Conservation (phyloP, 305 asterid species). For the Stenogyne calaminthoides region DNA sequence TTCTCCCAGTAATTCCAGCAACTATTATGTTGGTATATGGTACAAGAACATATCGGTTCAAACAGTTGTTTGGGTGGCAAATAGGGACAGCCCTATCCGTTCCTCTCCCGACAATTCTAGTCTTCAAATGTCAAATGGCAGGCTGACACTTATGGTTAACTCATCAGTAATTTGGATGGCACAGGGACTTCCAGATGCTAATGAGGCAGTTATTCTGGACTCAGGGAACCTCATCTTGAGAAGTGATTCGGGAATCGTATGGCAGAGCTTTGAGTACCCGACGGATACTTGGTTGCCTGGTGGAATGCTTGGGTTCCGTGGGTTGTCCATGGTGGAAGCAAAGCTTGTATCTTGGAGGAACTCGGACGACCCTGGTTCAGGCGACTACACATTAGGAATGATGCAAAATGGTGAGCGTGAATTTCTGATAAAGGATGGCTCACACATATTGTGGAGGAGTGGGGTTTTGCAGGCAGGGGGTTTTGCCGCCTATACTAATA, state of each 20-base stretch:
- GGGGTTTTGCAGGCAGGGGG: conserved; percentile 29
- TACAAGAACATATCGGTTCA: conserved; percentile 16
- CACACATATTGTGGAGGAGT: conserved; percentile 25
- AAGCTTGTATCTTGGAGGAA: conserved; percentile 36
- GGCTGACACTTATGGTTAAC: not conserved
- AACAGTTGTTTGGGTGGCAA: conserved; percentile 35
- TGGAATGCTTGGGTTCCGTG: conserved; percentile 21
- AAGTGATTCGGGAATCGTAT: conserved; percentile 19
- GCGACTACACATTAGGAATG: conserved; percentile 25
- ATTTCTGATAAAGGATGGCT: conserved; percentile 11
- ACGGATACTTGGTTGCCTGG: conserved; percentile 42
- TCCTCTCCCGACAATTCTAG: not conserved
- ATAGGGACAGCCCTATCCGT: conserved; percentile 22
- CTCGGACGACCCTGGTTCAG: conserved; percentile 25
- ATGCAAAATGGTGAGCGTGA: conserved; percentile 19
- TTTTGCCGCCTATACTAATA: not conserved
- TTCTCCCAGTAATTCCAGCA: conserved; percentile 16
- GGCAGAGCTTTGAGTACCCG: conserved; percentile 44
- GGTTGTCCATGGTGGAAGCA: not conserved
- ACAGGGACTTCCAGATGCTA: not conserved
- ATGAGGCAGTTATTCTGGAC: conserved; percentile 36
- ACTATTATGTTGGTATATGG: conserved; percentile 36
- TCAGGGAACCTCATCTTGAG: conserved; percentile 35
- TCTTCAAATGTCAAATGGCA: conserved; percentile 21
- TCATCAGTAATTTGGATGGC: not conserved